Conservation (phyloP, 1,284 basidiomycete genomes). For the Irpex sp. region DNA sequence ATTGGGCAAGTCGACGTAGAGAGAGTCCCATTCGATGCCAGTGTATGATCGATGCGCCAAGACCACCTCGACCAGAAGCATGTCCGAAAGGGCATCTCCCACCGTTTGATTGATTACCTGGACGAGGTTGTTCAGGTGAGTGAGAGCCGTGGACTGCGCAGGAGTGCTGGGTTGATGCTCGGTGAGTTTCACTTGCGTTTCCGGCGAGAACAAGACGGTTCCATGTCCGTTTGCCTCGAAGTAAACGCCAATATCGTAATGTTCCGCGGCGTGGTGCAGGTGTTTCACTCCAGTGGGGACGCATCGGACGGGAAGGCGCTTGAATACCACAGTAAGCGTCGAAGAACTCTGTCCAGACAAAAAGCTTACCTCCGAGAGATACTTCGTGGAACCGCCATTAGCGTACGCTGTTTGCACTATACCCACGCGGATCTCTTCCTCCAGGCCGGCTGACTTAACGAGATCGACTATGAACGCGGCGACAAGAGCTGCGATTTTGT, state of each 20-base stretch:
- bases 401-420: conserved; percentile 99
- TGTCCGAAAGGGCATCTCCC: conserved; percentile 94
- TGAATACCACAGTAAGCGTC: conserved; percentile 2
- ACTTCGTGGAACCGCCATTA: conserved; percentile 96
- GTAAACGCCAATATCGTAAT: conserved; percentile 94
- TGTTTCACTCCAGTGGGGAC: conserved; percentile 98
- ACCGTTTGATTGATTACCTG: conserved; percentile 98
- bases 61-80: conserved; percentile 93
- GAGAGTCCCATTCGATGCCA: conserved; percentile 88
- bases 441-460: conserved; percentile 80
- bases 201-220: conserved; percentile 90
- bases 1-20: conserved; percentile 95
- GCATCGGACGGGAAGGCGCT: conserved; percentile 93
- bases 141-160: conserved; percentile 76
- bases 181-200: conserved; percentile 60
- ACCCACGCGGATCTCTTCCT: conserved; percentile 74
- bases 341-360: background rate
- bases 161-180: conserved; percentile 73
- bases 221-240: conserved; percentile 99
- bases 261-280: conserved; percentile 95
- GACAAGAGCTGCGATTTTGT: conserved; percentile 96
- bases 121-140: conserved; percentile 73
- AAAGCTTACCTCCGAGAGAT: conserved; percentile 69
- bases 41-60: conserved; percentile 86
- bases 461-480: conserved; percentile 93